phyloP scores from a whole-genome alignment of 2,329 filamentous ascomycete genomes.

The Graphium sp. region DNA sequence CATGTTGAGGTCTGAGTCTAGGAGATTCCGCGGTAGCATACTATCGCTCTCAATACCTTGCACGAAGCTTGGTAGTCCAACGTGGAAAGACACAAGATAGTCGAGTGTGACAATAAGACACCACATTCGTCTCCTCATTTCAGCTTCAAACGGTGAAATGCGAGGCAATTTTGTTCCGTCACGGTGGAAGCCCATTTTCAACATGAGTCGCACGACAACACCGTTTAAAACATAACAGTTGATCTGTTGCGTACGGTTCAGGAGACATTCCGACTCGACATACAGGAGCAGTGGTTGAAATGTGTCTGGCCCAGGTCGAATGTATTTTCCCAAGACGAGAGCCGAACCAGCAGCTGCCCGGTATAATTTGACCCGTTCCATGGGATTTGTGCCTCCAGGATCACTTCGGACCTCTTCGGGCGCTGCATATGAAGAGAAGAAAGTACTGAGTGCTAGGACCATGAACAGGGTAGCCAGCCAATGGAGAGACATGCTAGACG shows the following conservation, averaged over 20 bases:
- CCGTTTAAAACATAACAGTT: constrained; percentile 35
- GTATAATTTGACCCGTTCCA: constrained; percentile 28
- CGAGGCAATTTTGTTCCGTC: constrained; percentile 33
- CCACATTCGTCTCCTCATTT: constrained; percentile 37
- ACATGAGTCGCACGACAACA: constrained; percentile 32
- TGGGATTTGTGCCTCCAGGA: constrained; percentile 4
- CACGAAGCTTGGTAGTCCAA: constrained; percentile 51
- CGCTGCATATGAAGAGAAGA: constrained; percentile 23
- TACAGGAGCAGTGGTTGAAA: constrained; percentile 34
- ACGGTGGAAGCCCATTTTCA: constrained; percentile 42
- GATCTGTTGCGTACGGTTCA: constrained; percentile 31
- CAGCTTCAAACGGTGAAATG: constrained; percentile 32
- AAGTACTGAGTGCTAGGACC: constrained; percentile 22
- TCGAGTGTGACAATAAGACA: constrained; percentile 40
- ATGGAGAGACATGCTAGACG: constrained; percentile 17
- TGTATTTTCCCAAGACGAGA: constrained; percentile 31
- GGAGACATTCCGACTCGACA: constrained; percentile 33
- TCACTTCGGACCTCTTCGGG: not conserved
- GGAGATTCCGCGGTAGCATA: constrained; percentile 40
- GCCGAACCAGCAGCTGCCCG: constrained; percentile 32
- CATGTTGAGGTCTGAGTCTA: constrained; percentile 48
- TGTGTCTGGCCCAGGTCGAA: constrained; percentile 27
- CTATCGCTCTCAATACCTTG: constrained; percentile 47
- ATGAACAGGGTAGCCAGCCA: constrained; percentile 35
- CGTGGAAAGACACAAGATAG: constrained; percentile 47